These are phyloP conservation scores for Cryptococcus maquisensis DNA, from an alignment of 1,284 basidiomycete genomes.

Conservation along the genomic window DNA sequence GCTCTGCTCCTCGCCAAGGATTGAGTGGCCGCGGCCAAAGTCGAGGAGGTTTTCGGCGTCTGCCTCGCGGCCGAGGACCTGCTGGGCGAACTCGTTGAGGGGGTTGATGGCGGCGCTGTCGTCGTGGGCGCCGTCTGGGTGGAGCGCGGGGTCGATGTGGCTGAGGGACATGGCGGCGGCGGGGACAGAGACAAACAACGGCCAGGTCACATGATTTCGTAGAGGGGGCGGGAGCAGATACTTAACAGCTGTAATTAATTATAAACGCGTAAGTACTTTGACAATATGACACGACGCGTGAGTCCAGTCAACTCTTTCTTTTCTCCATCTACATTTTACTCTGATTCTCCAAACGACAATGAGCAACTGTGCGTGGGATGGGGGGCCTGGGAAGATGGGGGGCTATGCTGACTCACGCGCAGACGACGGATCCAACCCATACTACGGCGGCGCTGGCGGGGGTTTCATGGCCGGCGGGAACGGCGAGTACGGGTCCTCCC, in stretches of 20 bases:
- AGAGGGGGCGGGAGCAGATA: not conserved
- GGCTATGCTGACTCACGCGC: constrained; percentile 1
- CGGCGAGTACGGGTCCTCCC: constrained; percentile 37
- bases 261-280: not conserved
- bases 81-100: constrained; percentile 14
- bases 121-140: not conserved
- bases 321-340: not conserved
- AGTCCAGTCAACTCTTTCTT: not conserved
- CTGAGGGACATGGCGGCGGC: constrained; percentile 8
- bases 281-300: not conserved
- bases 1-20: constrained; percentile 12
- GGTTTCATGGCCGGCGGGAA: constrained; percentile 37
- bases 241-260: not conserved
- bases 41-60: constrained; percentile 15
- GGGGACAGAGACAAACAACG: constrained; percentile 2
- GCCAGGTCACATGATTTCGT: constrained; percentile 11
- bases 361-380: constrained; percentile 27
- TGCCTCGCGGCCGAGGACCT: constrained; percentile 13
- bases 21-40: constrained; percentile 10
- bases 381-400: not conserved
- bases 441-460: constrained; percentile 35
- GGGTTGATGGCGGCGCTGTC: constrained; percentile 5
- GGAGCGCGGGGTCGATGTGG: constrained; percentile 11
- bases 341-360: constrained; percentile 8
- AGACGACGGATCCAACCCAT: constrained; percentile 42